A percentile compares a stretch with the other conserved stretches of the same genome.
These are phyloP conservation scores for Rutstroemia sp. DNA, from an alignment of 2,329 filamentous ascomycete genomes.

Conservation along the genomic window DNA sequence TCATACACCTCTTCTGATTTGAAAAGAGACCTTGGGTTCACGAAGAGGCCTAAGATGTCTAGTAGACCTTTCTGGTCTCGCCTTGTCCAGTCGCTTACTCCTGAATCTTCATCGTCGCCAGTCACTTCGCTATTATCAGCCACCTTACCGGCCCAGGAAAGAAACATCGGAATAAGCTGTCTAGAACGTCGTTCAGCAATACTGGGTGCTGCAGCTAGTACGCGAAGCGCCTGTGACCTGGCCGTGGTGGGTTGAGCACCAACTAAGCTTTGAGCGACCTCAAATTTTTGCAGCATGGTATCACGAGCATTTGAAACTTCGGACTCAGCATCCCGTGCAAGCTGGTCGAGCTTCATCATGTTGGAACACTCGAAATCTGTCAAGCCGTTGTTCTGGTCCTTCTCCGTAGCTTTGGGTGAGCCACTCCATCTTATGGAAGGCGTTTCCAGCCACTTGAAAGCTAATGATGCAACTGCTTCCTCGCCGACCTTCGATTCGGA, in stretches of 20 bases:
- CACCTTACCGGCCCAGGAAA: conserved; percentile 64
- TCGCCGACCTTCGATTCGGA: conserved; percentile 65
- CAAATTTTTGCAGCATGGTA: conserved; percentile 56
- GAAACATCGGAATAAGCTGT: conserved; percentile 74
- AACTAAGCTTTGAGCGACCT: conserved; percentile 51
- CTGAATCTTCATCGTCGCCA: conserved; percentile 22
- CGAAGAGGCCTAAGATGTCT: conserved; percentile 73
- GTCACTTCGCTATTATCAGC: conserved; percentile 29
- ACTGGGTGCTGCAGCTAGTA: conserved; percentile 64
- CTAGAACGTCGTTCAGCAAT: conserved; percentile 83
- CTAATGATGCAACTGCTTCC: conserved; percentile 60
- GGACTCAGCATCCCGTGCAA: conserved; percentile 44
- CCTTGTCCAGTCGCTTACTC: conserved; percentile 55
- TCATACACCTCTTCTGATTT: conserved; percentile 68
- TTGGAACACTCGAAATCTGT: conserved; percentile 86
- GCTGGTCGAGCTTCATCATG: conserved; percentile 49
- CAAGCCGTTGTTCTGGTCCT: conserved; percentile 34
- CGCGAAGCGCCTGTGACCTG: conserved; percentile 70
- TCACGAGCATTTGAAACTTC: conserved; percentile 47
- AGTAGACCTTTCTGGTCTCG: conserved; percentile 81
- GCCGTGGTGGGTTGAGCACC: conserved; percentile 47
- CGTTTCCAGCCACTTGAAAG: conserved; percentile 69
- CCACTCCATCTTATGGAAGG: conserved; percentile 49
- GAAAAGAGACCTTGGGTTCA: conserved; percentile 79
- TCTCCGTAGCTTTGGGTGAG: conserved; percentile 31